Base-by-base conservation (phyloP, 352 stramenopile species). In the Globisporangium heterothallicum region DNA sequence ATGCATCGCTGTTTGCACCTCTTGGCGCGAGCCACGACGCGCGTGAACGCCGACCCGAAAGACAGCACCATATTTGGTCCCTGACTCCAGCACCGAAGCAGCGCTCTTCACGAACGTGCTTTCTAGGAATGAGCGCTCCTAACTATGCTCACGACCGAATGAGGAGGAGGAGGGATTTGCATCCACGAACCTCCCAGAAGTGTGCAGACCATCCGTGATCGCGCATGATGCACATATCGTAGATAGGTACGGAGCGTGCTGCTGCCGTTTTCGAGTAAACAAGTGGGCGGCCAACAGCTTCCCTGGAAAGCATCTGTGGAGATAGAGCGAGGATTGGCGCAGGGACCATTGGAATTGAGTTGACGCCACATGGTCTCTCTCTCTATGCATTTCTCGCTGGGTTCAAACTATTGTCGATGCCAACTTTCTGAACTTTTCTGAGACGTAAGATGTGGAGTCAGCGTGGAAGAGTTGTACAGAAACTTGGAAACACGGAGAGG, bases 41-140 rank as follows among this genome's bases (percentile, higher is more conserved):
- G 10, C 14, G 35, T 34, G 38, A 53, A 38, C 18, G 47, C 24
- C 9, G 40, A 60, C 42, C 63, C 64, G 10, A 68, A 70, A 6
- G 63, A 22, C 18, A 61, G 21, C 12, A 38, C 32, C n/a, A 49
- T 27, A 8, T 18, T 44, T n/a, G 19, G 19, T 54, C 25, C 22
- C n/a, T n/a, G 22, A 40, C 30, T 21, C 10, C 19, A 24, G 29
- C 27, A 10, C n/a, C 6, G n/a, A 53, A 18, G 16, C 47, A 36
- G 47, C 22, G 8, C 47, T 10, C 32, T 44, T 21, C 32, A 12
- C 41, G 34, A 24, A 44, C 27, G 47, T 9, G 22, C 13, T 26
- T 45, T 53, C 47, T 42, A 24, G 22, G 18, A 58, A 36, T 45
- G 27, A 14, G 40, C 10, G 34, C n/a, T n/a, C n/a, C n/a, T n/a